A percentile compares a stretch with the other conserved stretches of the same genome.
These are phyloP conservation scores for Auxenochlorella protothecoides DNA, from an alignment of 139 green algal genomes.

Conservation along the genomic window DNA sequence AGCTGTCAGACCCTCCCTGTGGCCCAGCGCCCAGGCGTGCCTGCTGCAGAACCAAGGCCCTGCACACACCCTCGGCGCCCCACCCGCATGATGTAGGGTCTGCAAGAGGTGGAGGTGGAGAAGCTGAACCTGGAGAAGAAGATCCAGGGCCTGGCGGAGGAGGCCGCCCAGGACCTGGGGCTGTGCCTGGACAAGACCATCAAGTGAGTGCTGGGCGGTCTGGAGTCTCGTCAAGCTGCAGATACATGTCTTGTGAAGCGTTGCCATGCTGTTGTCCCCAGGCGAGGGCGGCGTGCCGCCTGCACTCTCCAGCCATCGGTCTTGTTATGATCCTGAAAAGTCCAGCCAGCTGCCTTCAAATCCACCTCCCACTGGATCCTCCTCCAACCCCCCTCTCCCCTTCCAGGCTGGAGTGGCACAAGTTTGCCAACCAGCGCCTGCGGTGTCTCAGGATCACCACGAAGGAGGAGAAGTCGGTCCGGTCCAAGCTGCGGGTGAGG, in stretches of 20 bases:
- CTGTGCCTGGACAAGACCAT: slow-evolving; percentile 76
- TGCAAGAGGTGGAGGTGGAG: slow-evolving; percentile 37
- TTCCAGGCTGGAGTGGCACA: slow-evolving; percentile 87
- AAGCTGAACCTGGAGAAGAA: slow-evolving; percentile 47
- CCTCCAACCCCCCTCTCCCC: neutral
- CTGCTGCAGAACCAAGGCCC: neutral
- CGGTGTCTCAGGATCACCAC: slow-evolving; percentile 83
- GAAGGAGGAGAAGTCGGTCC: slow-evolving; percentile 84
- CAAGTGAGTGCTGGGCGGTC: slow-evolving; percentile 30
- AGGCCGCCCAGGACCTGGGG: slow-evolving; percentile 55
- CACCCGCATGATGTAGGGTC: neutral
- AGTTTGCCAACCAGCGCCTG: slow-evolving; percentile 41
- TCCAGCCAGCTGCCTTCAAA: neutral
- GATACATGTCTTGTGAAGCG: no score
- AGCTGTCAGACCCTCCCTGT: neutral
- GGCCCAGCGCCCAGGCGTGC: no score
- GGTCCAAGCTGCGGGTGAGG: slow-evolving; percentile 58
- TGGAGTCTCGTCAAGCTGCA: no score
- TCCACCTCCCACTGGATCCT: no score
- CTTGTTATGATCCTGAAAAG: neutral
- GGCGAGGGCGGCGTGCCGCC: neutral
- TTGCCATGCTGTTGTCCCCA: no score
- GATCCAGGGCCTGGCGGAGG: slow-evolving; percentile 32
- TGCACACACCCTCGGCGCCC: neutral
- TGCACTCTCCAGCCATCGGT: neutral